Evolutionary conservation across 495 filamentous ascomycete genomes (phyloP), one percentile per base, ranked within the genome.

Genomic region (Lindgomyces ingoldianus): DNA sequence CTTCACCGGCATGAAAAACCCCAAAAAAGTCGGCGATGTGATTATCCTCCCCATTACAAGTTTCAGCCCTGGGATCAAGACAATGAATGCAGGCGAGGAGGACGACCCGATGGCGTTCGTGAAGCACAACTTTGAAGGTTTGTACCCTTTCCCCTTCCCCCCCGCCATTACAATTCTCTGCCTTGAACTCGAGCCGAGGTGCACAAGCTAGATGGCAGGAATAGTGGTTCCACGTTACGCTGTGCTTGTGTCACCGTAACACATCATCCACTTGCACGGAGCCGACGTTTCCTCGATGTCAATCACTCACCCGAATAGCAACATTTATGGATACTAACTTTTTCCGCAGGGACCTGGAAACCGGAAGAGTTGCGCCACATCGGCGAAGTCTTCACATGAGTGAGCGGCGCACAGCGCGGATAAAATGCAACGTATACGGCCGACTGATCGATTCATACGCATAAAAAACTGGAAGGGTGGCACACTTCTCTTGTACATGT

Each of bases 71-170:
- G 94, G 94, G 4, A 91, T 98, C 36, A 84, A 88, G 65, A 91
- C 95, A 71, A 98, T 97, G 91, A 89, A 88, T 27, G 91, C 94
- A n/a, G 87, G 86, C 63, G 92, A 94, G 56, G 81, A 85, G 12
- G 93, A 97, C 70, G 87, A 98, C 71, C 91, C 93, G 4, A 94
- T 98, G 91, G 94, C 94, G 3, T 98, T 96, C 80, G 94, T 98
- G 57, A 91, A 96, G 77, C 94, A 98, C 75, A 86, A 92, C 46
- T 98, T 98, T 77, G 91, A 93, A 81, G 94, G 94, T 97, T 74
- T 14, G 75, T 61, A 46, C 27, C 42, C 6, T 45, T 36, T 19
- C 30, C 74, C 16, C 14, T 47, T 47, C 18, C 6, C 6, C 44
- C 44, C 14, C 14, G 44, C 4, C 4, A 24, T 8, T 47, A n/a